Conservation (phyloP, 169 alveolate species). For the Theileria parva region DNA sequence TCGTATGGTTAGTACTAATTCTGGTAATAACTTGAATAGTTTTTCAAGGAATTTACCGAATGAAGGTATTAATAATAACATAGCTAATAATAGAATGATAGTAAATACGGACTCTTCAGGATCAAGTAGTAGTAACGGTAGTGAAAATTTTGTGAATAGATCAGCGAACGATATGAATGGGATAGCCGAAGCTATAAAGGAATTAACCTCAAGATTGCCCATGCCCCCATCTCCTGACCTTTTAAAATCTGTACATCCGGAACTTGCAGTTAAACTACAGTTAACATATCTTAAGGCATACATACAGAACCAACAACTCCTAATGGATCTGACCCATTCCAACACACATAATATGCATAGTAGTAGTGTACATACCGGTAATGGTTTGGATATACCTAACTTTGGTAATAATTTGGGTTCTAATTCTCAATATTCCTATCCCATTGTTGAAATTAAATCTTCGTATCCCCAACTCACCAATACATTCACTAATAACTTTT, state of each 20-base stretch:
- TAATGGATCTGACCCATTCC: constrained; percentile 32
- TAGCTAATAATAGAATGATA: not conserved
- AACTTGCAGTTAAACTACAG: constrained; percentile 53
- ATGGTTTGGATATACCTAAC: constrained; percentile 2
- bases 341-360: not conserved
- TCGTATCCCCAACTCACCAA: not conserved
- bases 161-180: constrained; percentile 12
- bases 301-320: constrained; percentile 62
- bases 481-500: constrained; percentile 2
- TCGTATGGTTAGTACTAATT: constrained; percentile 5
- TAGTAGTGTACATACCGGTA: not conserved
- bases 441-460: not conserved
- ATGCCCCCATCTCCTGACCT: constrained; percentile 56
- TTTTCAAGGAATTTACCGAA: not conserved
- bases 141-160: not conserved
- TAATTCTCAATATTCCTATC: not conserved
- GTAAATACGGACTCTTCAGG: not conserved
- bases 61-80: not conserved
- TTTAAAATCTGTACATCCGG: constrained; percentile 42
- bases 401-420: not conserved
- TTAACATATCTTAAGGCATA: constrained; percentile 58
- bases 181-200: constrained; percentile 56
- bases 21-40: not conserved
- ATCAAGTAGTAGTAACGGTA: not conserved
- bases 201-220: constrained; percentile 49